These are phyloP conservation scores for Podospora appendiculata DNA, from an alignment of 495 filamentous ascomycete species.

Conservation along the genomic window DNA sequence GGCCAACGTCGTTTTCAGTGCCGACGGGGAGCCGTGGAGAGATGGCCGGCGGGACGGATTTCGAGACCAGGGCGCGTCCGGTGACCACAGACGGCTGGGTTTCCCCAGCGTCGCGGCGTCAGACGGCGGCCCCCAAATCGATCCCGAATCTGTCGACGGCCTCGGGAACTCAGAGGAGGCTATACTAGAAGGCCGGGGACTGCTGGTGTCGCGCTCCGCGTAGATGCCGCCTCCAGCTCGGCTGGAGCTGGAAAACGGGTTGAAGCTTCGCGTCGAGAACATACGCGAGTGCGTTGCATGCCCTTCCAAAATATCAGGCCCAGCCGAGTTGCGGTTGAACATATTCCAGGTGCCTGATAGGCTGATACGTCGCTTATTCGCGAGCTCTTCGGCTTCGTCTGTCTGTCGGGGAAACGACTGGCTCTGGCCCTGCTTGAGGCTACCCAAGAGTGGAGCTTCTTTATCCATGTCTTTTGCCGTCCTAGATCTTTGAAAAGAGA, in stretches of 20 bases:
- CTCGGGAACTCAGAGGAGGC: slow-evolving; percentile 73
- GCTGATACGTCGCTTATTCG: slow-evolving; percentile 41
- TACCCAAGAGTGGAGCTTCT: slow-evolving; percentile 61
- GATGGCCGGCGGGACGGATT: slow-evolving; percentile 41
- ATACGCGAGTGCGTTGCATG: slow-evolving; percentile 24
- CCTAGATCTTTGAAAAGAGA: slow-evolving; percentile 58
- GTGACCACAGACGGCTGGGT: slow-evolving; percentile 35
- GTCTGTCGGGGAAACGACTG: slow-evolving; percentile 65
- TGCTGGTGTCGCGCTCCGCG: slow-evolving; percentile 57
- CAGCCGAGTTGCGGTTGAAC: slow-evolving; percentile 46
- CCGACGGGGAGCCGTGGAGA: slow-evolving; percentile 40
- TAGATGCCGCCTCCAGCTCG: slow-evolving; percentile 63
- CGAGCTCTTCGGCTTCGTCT: slow-evolving; percentile 36
- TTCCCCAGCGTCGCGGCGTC: slow-evolving; percentile 18
- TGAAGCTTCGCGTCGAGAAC: slow-evolving; percentile 40
- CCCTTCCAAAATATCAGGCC: slow-evolving; percentile 30
- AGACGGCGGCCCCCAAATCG: slow-evolving; percentile 35
- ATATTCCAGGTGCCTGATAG: slow-evolving; percentile 45
- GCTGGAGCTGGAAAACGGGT: slow-evolving; percentile 58
- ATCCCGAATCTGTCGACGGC: slow-evolving; percentile 68
- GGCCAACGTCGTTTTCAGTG: slow-evolving; percentile 40
- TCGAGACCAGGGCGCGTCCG: slow-evolving; percentile 35
- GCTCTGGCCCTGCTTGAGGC: slow-evolving; percentile 67
- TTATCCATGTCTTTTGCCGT: slow-evolving; percentile 64
- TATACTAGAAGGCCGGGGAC: slow-evolving; percentile 69